Evolutionary conservation across 805 yeast genomes (phyloP).

Genomic region (Candida maris): DNA sequence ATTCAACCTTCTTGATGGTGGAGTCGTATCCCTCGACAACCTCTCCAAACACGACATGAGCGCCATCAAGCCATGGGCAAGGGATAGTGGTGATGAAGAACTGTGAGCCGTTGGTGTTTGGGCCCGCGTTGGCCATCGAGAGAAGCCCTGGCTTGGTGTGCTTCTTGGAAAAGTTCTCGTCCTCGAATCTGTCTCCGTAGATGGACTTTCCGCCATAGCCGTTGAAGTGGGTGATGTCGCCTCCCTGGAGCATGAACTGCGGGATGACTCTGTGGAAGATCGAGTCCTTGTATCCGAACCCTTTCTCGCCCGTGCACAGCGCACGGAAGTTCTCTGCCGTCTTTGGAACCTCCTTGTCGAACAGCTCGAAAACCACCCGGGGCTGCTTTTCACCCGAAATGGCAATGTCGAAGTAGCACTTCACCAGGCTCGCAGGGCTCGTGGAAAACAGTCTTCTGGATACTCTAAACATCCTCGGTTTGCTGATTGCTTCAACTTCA

Average conservation of each 20-base stretch:
- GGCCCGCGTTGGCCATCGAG: slow-evolving; percentile 98
- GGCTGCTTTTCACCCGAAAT: slow-evolving; percentile 49
- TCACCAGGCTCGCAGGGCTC: slow-evolving; percentile 41
- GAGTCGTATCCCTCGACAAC: slow-evolving; percentile 80
- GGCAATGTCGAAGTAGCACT: slow-evolving; percentile 56
- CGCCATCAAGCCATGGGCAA: slow-evolving; percentile 87
- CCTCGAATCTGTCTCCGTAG: slow-evolving; percentile 74
- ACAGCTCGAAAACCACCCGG: slow-evolving; percentile 76
- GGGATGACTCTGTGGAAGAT: slow-evolving; percentile 96
- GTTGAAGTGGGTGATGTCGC: slow-evolving; percentile 77
- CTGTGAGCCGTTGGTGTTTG: slow-evolving; percentile 97
- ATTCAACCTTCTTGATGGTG: slow-evolving; percentile 80
- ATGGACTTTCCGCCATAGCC: slow-evolving; percentile 92
- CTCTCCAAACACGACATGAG: slow-evolving; percentile 95
- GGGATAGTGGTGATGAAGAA: slow-evolving; percentile 91
- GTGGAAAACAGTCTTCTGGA: slow-evolving; percentile 49
- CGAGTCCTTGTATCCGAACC: slow-evolving; percentile 81
- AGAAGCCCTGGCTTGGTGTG: slow-evolving; percentile 78
- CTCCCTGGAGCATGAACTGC: slow-evolving; percentile 94
- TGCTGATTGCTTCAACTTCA: background rate
- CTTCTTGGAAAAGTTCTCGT: slow-evolving; percentile 68
- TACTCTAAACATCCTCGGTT: slow-evolving; percentile 19
- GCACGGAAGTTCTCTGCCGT: slow-evolving; percentile 97
- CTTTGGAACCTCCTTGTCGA: slow-evolving; percentile 90
- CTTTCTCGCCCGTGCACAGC: slow-evolving; percentile 84